A percentile compares a stretch with the other conserved stretches of the same genome.
Conservation (phyloP, 768 basidiomycete genomes). For the Gloeostereum incarnatum region DNA sequence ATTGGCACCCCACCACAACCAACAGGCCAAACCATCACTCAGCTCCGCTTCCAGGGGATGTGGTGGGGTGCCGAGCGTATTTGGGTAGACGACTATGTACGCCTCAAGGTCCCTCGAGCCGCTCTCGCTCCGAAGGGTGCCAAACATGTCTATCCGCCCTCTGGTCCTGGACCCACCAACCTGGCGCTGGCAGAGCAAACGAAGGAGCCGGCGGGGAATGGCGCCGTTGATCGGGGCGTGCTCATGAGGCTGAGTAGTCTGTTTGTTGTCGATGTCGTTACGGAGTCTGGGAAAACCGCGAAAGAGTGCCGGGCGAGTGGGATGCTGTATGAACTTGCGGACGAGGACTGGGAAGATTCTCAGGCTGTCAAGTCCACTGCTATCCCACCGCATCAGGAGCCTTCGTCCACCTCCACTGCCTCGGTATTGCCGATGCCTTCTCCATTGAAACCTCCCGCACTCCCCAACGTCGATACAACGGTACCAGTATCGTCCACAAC, state of each 20-base stretch:
- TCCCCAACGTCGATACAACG: conserved; percentile 18
- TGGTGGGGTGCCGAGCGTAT: conserved; percentile 91
- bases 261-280: conserved; percentile 47
- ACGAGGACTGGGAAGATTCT: conserved; percentile 57
- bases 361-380: conserved; percentile 5
- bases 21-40: conserved; percentile 23
- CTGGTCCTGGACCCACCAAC: conserved; percentile 40
- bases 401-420: conserved; percentile 2
- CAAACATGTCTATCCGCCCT: conserved; percentile 48
- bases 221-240: conserved; percentile 52
- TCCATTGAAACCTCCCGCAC: conserved; percentile 19
- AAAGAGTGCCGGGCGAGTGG: conserved; percentile 64
- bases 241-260: conserved; percentile 66
- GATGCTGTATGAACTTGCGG: conserved; percentile 71
- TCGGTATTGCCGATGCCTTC: conserved; percentile 16
- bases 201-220: too few species aligned
- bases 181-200: conserved; percentile 21
- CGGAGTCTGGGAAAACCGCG: conserved; percentile 25
- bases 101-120: conserved; percentile 60
- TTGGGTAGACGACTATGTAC: conserved; percentile 79
- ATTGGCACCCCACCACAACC: conserved; percentile 8
- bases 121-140: conserved; percentile 62
- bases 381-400: conserved; percentile 1
- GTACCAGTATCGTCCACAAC: conserved; percentile 12
- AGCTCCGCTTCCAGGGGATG: conserved; percentile 65